These are phyloP conservation scores for Umbelopsis ramanniana DNA, from an alignment of 192 early-diverging fungal genomes.

Conservation along the genomic window DNA sequence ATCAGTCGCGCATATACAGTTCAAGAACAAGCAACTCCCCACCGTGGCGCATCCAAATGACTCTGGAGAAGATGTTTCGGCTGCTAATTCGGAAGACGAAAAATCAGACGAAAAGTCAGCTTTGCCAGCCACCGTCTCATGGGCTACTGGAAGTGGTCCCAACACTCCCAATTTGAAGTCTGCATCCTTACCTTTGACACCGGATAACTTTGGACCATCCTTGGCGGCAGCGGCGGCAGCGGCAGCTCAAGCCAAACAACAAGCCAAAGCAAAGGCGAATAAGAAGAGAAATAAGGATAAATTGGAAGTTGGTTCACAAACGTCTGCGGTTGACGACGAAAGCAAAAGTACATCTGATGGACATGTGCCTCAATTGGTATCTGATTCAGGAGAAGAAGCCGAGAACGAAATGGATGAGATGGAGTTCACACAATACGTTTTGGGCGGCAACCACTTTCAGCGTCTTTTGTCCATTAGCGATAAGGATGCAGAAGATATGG, in stretches of 20 bases:
- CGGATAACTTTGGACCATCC: constrained; percentile 46
- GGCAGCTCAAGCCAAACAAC: constrained; percentile 29
- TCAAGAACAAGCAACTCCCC: constrained; percentile 20
- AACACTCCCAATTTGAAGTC: constrained; percentile 37
- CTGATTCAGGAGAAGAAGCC: constrained; percentile 16
- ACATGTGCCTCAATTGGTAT: neutral
- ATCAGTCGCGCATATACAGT: constrained; percentile 26
- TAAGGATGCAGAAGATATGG: neutral
- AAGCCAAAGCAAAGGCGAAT: neutral
- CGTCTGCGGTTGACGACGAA: neutral
- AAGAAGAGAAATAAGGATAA: constrained; percentile 4
- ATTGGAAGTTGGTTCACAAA: neutral
- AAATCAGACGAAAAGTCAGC: constrained; percentile 47
- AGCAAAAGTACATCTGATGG: neutral
- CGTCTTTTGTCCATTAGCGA: neutral
- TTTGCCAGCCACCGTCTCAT: constrained; percentile 63
- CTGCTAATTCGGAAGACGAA: constrained; percentile 22
- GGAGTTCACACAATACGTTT: constrained; percentile 9
- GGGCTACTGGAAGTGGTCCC: constrained; percentile 50
- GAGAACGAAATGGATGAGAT: neutral
- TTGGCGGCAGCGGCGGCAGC: constrained; percentile 39
- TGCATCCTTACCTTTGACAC: constrained; percentile 27
- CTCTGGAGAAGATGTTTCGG: constrained; percentile 15
- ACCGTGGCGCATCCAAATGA: neutral
- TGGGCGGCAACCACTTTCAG: neutral